Conservation (phyloP, 768 basidiomycete species). For the Russula emetica region DNA sequence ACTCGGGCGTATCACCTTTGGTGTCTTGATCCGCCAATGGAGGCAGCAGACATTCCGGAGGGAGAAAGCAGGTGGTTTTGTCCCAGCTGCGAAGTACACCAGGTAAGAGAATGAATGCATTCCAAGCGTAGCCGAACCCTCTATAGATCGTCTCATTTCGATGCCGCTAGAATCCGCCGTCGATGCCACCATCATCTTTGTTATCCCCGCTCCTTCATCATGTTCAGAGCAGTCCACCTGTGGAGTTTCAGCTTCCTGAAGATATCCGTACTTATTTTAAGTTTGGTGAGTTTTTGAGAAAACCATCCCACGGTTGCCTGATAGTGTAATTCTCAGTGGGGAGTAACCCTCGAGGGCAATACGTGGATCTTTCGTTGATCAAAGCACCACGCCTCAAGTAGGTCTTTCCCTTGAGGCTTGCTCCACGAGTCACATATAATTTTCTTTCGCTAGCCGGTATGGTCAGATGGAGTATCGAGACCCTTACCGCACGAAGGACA, state of each 20-base stretch:
- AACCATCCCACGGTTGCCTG: not conserved
- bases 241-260: slow-evolving; percentile 81
- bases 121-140: slow-evolving; percentile 30
- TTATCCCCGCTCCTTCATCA: slow-evolving; percentile 69
- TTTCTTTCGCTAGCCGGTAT: slow-evolving; percentile 53
- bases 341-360: slow-evolving; percentile 74
- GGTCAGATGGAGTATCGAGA: slow-evolving; percentile 91
- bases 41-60: slow-evolving; percentile 80
- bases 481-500: slow-evolving; percentile 78
- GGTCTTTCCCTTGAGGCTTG: slow-evolving; percentile 34
- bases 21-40: slow-evolving; percentile 95
- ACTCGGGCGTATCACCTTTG: slow-evolving; percentile 93
- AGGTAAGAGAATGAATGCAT: slow-evolving; percentile 41
- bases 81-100: slow-evolving; percentile 60
- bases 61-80: slow-evolving; percentile 72
- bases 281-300: slow-evolving; percentile 53
- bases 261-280: slow-evolving; percentile 81
- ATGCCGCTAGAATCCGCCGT: slow-evolving; percentile 54
- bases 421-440: slow-evolving; percentile 10
- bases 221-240: slow-evolving; percentile 63
- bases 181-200: slow-evolving; percentile 61
- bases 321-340: slow-evolving; percentile 49
- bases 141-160: slow-evolving; percentile 12
- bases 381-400: slow-evolving; percentile 82
- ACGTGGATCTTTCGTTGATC: slow-evolving; percentile 73